Base-by-base conservation (phyloP, 1,139 yeast genomes). In the Zygosaccharomyces sapae region DNA sequence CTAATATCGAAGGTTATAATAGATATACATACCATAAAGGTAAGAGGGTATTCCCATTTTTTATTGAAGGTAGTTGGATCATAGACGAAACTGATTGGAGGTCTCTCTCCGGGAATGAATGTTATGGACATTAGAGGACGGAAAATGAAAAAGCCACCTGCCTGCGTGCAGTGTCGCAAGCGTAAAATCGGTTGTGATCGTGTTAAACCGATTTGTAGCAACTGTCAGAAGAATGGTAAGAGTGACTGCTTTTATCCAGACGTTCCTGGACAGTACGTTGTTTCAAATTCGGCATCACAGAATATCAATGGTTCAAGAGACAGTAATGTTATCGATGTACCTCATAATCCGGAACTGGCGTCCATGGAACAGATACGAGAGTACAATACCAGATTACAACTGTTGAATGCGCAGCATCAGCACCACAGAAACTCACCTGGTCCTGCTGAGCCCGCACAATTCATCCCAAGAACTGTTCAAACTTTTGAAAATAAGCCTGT, bases 121-220 rank as follows among this genome's bases (percentile, higher is more conserved):
- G 46, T 35, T 34, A 54, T 54, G 54, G 61, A 57, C 53, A 55
- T 55, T 36, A 53, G 57, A 35, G 61, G 60, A 12, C 57, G 60
- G 43, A 56, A 51, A 44, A 51, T 53, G 49, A 58, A 52, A 47
- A 61, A 56, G 43, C 59, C 63, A 20, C 68, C 68, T 25, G 67
- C 78, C 2, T 75, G 80, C 55, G 70, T 71, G 43, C 74, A 74
- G 44, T 75, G 80, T 48, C 66, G 79, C 43, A 66, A 73, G 44
- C 63, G 77, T 42, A 75, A 75, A 59, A 75, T 74, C 39, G 80
- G 80, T 50, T 80, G 85, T 59, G 83, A 79, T 59, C 81, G 80
- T 55, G 65, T 69, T 0, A 77, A 75, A 55, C 85, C 85, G 1
- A 53, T 56, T 12, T 80, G 85, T 61, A 66, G 68, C 27, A 79